A percentile compares a stretch with the other conserved stretches of the same genome.
Evolutionary conservation across 176 grass and related monocot species (phyloP).

Genomic region (Oryza punctata): DNA sequence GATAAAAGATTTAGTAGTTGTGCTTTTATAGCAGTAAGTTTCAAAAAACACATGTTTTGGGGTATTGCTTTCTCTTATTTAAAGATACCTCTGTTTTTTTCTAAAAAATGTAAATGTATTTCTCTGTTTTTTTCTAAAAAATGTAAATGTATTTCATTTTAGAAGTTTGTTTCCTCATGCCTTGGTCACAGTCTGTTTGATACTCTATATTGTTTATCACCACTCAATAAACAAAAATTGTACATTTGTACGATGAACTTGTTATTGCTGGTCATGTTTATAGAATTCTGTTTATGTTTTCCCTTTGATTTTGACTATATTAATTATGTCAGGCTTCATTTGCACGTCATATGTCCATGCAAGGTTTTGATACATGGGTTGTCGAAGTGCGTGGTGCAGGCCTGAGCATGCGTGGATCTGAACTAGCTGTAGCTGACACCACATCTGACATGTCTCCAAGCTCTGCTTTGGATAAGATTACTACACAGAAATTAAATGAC

Average conservation of each 20-base stretch:
- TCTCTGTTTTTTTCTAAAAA: neutral
- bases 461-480: constrained; percentile 35
- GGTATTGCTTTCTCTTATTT: neutral
- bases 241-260: neutral
- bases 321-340: constrained; percentile 79
- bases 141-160: neutral
- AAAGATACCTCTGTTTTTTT: neutral
- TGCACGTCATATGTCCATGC: constrained; percentile 92
- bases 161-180: neutral
- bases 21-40: neutral
- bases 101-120: neutral
- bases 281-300: neutral
- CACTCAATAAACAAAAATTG: constrained; percentile 2
- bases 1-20: neutral
- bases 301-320: constrained; percentile 15
- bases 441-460: constrained; percentile 20
- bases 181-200: constrained; percentile 12
- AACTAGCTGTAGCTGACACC: constrained; percentile 37
- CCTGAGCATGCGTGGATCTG: constrained; percentile 61
- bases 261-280: constrained; percentile 6
- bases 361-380: constrained; percentile 98
- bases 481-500: constrained; percentile 41
- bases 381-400: constrained; percentile 93
- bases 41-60: neutral
- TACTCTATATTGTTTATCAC: neutral